phyloP scores from a whole-genome alignment of 371 early-diverging fungal genomes.

The Mucor racemosus region DNA sequence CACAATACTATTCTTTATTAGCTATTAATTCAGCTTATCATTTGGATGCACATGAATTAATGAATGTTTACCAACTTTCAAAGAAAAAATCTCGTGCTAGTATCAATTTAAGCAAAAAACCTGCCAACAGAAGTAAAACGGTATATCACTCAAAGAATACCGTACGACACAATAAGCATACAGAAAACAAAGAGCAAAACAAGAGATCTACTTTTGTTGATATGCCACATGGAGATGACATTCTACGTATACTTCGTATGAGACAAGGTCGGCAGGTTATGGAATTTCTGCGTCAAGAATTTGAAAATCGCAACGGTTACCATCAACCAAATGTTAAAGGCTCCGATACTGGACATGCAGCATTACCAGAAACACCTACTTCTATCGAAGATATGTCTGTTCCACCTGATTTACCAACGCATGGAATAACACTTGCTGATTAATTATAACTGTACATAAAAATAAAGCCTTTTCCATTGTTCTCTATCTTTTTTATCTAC shows the following conservation, averaged over 20 bases:
- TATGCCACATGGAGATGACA: conserved; percentile 44
- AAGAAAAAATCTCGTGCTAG: conserved; percentile 19
- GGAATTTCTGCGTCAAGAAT: conserved; percentile 35
- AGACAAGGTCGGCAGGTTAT: conserved; percentile 36
- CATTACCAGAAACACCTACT: not conserved
- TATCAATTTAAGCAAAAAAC: conserved; percentile 1
- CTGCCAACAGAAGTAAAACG: conserved; percentile 30
- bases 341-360: not conserved
- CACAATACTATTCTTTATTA: conserved; percentile 67
- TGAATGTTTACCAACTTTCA: conserved; percentile 52
- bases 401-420: not conserved
- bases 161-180: conserved; percentile 10
- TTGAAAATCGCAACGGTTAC: conserved; percentile 26
- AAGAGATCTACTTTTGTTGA: conserved; percentile 7
- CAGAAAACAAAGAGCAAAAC: conserved; percentile 1
- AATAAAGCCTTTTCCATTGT: not conserved
- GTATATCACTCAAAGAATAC: conserved; percentile 34
- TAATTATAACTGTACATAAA: not conserved
- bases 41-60: conserved; percentile 53
- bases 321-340: not conserved
- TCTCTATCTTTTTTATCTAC: not conserved
- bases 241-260: conserved; percentile 51
- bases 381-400: not conserved
- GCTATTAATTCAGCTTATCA: conserved; percentile 62
- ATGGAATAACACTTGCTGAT: not conserved